Base-by-base conservation (phyloP, 2,329 filamentous ascomycete species). In the Periglandula ipomoeae region DNA sequence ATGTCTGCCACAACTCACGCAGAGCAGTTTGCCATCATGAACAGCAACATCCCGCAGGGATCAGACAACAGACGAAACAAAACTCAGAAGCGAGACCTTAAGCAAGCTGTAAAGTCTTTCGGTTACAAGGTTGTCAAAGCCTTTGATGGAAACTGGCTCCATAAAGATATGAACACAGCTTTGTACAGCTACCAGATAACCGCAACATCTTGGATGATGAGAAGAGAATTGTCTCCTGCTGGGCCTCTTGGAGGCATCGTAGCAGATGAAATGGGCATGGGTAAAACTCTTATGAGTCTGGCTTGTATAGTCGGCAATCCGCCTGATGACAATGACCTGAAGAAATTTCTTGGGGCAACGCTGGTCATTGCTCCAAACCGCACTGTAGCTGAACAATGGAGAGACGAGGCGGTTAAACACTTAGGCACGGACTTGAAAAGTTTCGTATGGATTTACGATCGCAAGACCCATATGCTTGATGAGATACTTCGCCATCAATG, bases 251-350 rank as follows among this genome's bases (percentile, higher is more conserved):
- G 81, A 3, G 81, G 81, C 0, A 66, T 85, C 1, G 55, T 84
- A 0, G 77, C 75, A 0, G 80, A 85, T 56, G 73, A 74, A 23
- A 82, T 84, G 78, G 82, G 82, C 0, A 60, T 85, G 0, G 82
- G 82, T 0, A 85, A 85, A 61, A 85, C 81, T 15, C 80, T 95
- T 11, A 85, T 87, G 55, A 80, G 81, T 23, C 72, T 95, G n/a
- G 79, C 87, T 1, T 73, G 93, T 27, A 84, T 93, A 49, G 70
- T 85, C 1, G 76, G 78, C 1, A 75, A 82, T 9, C 71, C 70
- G 0, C 73, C 69, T 0, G 55, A 65, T 0, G 50, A 68, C 10
- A 66, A 72, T 19, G 65, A 74, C 5, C 42, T 44, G 0, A 30
- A 44, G 0, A 50, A 56, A 0, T 74, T 64, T 57, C 71, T 67